Evolutionary conservation across 306 rosid species (phyloP), one percentile per base, ranked within the genome.

Genomic region (Castanospermum australe): DNA sequence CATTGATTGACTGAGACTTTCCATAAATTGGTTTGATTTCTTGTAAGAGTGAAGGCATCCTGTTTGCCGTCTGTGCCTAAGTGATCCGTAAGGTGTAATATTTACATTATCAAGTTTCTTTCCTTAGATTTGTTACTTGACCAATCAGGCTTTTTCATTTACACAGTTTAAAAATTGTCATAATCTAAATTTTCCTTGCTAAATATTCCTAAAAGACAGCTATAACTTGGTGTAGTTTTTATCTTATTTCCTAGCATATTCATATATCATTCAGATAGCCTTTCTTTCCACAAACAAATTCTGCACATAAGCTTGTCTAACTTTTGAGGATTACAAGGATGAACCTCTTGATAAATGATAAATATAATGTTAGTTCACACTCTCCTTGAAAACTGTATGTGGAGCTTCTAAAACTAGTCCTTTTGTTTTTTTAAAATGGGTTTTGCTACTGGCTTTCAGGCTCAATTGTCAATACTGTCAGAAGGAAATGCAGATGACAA

Each of bases 401-500:
- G 67, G 41, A 38, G 55, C 59, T 77, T 64, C 50, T 44, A 54
- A 21, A 10, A 28, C 28, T 75, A 57, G 8, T 55, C 65, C 25
- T 33, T 50, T 77, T 3, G 8, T 39, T 50, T 30, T 55, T 57
- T 15, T 73, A 7, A 41, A 87, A 45, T 45, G 67, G 38, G 5
- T 12, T 70, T 63, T 64, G 62, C 22, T 75, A 41, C 56, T 73
- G 54, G 33, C 18, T 82, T 78, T 86, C 89, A 94, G 98, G 96
- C 97, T 81, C 86, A 84, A 42, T 54, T 92, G 87, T 87, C 79
- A 20, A 76, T 88, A 41, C 78, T 85, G 36, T 47, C 81, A 48
- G 67, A 88, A 77, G 77, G 82, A 61, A 67, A 50, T 28, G 38
- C 69, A 22, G 76, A 54, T 57, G 84, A 72, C 59, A 77, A 44